Evolutionary conservation across 2,329 filamentous ascomycete species (phyloP), one percentile per base, ranked within the genome.

Genomic region (Fusarium mexicanum): DNA sequence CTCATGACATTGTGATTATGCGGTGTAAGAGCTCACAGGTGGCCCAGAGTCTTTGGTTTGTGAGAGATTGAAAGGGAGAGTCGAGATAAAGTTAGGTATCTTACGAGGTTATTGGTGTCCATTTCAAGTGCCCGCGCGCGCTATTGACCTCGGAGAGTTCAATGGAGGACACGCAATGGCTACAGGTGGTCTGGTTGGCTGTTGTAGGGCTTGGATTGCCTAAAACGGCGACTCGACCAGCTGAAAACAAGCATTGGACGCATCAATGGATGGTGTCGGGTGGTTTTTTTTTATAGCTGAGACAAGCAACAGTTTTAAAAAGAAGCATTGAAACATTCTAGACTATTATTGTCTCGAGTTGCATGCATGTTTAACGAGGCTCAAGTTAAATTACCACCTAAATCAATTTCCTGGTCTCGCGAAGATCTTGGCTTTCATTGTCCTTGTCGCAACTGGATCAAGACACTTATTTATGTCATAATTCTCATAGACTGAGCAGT

Each of bases 1-100:
- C 72, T 81, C 80, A 83, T 83, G 73, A 75, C 82, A 83, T 84
- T 76, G 78, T 81, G 77, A 83, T 84, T 76, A 76, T 81, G 76
- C 68, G 74, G 59, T 46, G 43, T 67, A 46, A 51, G 72, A 57
- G 74, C 67, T 69, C 69, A 61, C 64, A 64, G 59, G 73, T 71
- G 70, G 47, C 29, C 22, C 47, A n/a, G 69, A 67, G 69, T 69
- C 57, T 71, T 33, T 67, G 22, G 20, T 47, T 18, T 51, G 31
- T 44, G 43, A 38, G 47, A 55, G 47, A 37, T 12, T 44, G 50
- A 24, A 58, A 64, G 44, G 41, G 51, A 57, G 33, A 50, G 41
- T n/a, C 12, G 37, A 38, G 50, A 58, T 37, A 26, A n/a, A 33
- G 40, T 40, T 31, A 31, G 16, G 33, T 46, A 35, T 35, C 33